Conservation (phyloP, 768 basidiomycete genomes). For the Auricularia sp. region DNA sequence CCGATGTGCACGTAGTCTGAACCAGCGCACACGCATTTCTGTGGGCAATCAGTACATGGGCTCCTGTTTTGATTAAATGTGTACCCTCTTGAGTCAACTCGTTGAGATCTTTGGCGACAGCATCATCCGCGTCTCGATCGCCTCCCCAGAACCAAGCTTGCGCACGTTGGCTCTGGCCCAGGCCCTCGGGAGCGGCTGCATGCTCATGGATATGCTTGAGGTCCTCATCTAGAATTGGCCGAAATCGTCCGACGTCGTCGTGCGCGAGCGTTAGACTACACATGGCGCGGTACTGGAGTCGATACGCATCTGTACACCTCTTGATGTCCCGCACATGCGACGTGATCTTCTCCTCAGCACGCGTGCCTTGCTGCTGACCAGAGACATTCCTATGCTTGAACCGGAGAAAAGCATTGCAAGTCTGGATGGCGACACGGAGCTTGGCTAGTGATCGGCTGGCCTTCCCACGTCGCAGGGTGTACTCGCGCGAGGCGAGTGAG, state of each 20-base stretch:
- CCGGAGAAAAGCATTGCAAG: background rate
- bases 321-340: background rate
- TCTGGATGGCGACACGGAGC: background rate
- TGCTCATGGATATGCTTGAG: too few species aligned
- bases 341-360: too few species aligned
- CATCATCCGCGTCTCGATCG: constrained; percentile 6
- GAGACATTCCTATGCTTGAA: background rate
- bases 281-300: background rate
- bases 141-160: background rate
- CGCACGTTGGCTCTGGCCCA: background rate
- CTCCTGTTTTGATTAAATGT: constrained; percentile 17
- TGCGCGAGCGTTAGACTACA: background rate
- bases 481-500: background rate
- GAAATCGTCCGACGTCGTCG: too few species aligned
- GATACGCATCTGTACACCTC: background rate
- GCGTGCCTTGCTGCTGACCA: background rate
- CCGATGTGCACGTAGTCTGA: constrained; percentile 6
- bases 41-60: constrained; percentile 23
- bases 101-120: background rate
- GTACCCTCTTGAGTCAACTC: constrained; percentile 4
- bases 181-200: too few species aligned
- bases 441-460: background rate
- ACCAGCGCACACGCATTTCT: constrained; percentile 13
- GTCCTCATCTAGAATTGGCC: too few species aligned
- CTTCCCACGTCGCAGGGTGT: background rate